Evolutionary conservation across 1,284 basidiomycete genomes (phyloP), one percentile per base, ranked within the genome.

Genomic region (Trichosporon faecale): DNA sequence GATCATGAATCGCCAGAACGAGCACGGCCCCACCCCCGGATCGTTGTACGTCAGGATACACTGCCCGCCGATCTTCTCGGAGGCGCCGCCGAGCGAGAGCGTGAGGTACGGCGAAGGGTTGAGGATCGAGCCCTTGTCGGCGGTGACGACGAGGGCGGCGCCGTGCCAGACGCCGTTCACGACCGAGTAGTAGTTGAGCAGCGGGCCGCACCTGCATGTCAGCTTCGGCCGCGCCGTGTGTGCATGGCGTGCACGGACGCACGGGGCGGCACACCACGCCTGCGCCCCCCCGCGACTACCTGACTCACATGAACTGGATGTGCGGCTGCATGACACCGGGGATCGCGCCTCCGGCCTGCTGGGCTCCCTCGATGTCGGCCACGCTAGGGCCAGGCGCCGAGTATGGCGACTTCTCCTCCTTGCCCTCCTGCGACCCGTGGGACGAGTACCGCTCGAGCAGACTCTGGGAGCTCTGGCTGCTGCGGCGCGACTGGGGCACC

Each of bases 1-100:
- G 68, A 98, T 88, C 80, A 91, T 87, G 85, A 98, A 98, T 67
- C 97, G 88, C 93, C 94, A 98, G 85, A 99, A 99, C 1, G 93
- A 94, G 79, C 88, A 93, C 0, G 91, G 90, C 16, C 93, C 85
- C 3, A 37, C 33, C 55, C 88, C 86, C 68, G 85, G 83, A 18
- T 91, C 90, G 21, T 86, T 85, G 83, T 95, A 94, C 9, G 91
- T 90, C 84, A 89, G 92, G 64, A 98, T 88, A 78, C 91, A 90
- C 73, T 92, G 88, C 2, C 90, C 93, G 5, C 85, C 79, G 6
- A 89, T 86, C 29, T 74, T 72, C 40, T 72, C 68, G 1, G 73
- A 68, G 4, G 57, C 57, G 18, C 57, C 57, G 27, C 29, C 86
- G 77, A 94, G 90, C n/a, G 87, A 88, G 18, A 95, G 83, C 16